These are phyloP conservation scores for Candida vartiovaarae DNA, from an alignment of 805 yeast genomes.

Conservation along the genomic window DNA sequence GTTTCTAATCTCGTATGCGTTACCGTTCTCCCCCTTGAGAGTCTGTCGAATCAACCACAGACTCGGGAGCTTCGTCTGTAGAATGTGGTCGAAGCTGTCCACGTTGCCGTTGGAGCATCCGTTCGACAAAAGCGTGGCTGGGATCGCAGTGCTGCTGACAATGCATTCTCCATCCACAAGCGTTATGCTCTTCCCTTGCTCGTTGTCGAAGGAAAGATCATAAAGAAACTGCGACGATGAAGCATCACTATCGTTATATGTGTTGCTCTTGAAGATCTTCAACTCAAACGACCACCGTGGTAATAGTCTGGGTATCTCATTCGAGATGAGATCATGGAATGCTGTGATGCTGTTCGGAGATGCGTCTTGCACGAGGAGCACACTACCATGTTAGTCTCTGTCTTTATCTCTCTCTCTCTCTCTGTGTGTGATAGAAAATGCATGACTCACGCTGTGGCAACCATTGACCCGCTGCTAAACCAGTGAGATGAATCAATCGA, in stretches of 20 bases:
- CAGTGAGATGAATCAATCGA: background rate
- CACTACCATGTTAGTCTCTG: conserved; percentile 20
- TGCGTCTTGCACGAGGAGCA: conserved; percentile 36
- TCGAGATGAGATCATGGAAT: conserved; percentile 65
- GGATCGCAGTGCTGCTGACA: conserved; percentile 21
- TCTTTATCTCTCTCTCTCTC: no score
- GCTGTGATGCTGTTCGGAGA: conserved; percentile 56
- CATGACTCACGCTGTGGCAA: background rate
- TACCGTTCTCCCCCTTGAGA: conserved; percentile 71
- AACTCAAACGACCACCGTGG: conserved; percentile 68
- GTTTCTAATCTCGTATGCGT: conserved; percentile 46
- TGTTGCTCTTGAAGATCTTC: conserved; percentile 59
- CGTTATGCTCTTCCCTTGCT: conserved; percentile 13
- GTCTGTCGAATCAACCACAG: conserved; percentile 65
- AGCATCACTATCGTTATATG: conserved; percentile 26
- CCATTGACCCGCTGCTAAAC: no score
- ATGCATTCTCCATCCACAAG: conserved; percentile 23
- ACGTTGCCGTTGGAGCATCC: conserved; percentile 50
- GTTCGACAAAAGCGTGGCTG: conserved; percentile 29
- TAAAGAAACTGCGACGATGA: conserved; percentile 6
- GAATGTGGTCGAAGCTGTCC: conserved; percentile 50
- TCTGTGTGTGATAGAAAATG: no score
- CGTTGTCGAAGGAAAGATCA: conserved; percentile 12
- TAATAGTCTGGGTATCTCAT: conserved; percentile 52
- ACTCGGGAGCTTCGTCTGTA: conserved; percentile 54